Evolutionary conservation across 169 alveolate genomes (phyloP).

Genomic region (Besnoitia besnoiti): DNA sequence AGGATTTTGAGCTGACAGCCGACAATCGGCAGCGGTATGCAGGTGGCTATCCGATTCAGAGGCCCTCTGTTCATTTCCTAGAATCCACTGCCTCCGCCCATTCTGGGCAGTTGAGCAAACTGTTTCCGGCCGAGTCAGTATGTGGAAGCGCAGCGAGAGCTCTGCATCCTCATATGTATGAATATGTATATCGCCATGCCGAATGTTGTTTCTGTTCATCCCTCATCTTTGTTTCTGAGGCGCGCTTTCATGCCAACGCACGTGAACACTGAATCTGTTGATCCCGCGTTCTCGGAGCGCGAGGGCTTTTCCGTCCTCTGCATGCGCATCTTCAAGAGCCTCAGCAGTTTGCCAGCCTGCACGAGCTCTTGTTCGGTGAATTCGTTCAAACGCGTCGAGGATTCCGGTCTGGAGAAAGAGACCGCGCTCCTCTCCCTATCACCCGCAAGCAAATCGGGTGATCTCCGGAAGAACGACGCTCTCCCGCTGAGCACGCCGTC

Average conservation of each 20-base stretch:
- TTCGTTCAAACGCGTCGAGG: neutral
- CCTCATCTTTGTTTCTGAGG: neutral
- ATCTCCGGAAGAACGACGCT: neutral
- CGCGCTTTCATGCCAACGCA: neutral
- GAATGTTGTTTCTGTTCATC: neutral
- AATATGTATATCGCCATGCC: no score
- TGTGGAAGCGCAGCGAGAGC: no score
- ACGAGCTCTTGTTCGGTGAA: constrained; percentile 40
- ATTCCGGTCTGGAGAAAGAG: neutral
- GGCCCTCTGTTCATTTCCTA: no score
- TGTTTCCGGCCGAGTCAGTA: no score
- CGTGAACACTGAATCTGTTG: neutral
- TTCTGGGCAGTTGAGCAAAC: no score
- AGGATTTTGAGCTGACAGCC: no score
- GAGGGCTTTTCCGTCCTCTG: neutral
- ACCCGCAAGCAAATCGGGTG: neutral
- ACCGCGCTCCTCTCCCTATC: neutral
- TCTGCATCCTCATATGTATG: neutral
- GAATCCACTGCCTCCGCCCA: no score
- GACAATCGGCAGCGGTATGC: no score
- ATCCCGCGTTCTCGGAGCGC: neutral
- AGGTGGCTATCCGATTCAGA: no score
- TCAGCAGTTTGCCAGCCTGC: constrained; percentile 33
- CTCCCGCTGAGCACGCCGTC: neutral
- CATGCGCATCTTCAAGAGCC: constrained; percentile 8